Conservation (phyloP, 2,329 filamentous ascomycete genomes). For the Fusarium marasasianum region DNA sequence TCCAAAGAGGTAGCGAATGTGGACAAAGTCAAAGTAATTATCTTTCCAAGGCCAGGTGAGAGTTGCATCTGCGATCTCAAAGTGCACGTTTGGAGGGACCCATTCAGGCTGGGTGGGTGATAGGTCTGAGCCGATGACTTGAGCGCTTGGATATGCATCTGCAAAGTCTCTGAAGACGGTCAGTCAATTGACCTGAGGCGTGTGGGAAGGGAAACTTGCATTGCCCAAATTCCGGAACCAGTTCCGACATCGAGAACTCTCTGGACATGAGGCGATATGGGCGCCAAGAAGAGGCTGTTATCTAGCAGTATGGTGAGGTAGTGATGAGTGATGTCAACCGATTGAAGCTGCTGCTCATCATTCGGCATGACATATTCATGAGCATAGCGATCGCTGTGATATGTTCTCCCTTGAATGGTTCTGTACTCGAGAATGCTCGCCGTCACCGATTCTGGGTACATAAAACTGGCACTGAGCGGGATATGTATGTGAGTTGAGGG, state of each 20-base stretch:
- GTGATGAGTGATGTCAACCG: conserved; percentile 39
- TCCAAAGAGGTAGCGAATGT: conserved; percentile 38
- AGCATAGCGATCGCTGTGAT: conserved; percentile 35
- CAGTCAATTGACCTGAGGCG: neutral
- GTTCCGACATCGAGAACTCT: conserved; percentile 40
- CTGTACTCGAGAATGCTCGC: conserved; percentile 39
- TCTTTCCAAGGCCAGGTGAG: conserved; percentile 34
- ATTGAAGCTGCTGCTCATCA: conserved; percentile 38
- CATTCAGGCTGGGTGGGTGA: conserved; percentile 36
- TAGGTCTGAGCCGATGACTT: conserved; percentile 36
- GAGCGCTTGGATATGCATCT: conserved; percentile 22
- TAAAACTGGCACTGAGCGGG: conserved; percentile 28
- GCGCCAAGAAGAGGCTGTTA: conserved; percentile 33
- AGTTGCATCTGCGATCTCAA: conserved; percentile 35
- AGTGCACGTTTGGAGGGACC: conserved; percentile 36
- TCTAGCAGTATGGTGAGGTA: conserved; percentile 38
- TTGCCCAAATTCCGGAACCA: conserved; percentile 36
- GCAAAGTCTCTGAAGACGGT: conserved; percentile 29
- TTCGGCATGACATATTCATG: conserved; percentile 38
- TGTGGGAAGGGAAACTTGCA: neutral
- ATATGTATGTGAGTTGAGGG: neutral
- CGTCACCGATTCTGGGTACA: conserved; percentile 31
- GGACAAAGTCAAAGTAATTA: conserved; percentile 33
- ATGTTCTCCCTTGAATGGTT: conserved; percentile 36
- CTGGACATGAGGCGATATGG: conserved; percentile 27